Evolutionary conservation across 2,329 filamentous ascomycete species (phyloP), one percentile per base, ranked within the genome.

Genomic region (Myriosclerotinia duriaeana): DNA sequence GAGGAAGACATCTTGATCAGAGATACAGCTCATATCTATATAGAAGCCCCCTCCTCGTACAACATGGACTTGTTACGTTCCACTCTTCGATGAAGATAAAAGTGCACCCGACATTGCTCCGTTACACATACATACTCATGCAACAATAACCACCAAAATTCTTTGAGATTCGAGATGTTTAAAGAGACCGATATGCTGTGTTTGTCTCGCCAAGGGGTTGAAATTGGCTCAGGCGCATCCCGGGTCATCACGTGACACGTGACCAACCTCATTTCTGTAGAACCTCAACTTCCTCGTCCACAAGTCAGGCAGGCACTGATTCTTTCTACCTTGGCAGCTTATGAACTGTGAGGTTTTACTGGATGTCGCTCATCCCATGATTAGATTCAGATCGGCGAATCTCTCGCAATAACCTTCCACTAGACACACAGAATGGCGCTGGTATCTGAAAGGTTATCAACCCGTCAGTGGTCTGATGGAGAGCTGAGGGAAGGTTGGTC

Each of bases 401-500:
- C 7, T n/a, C 20, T 60, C 20, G 5, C 11, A 5, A 46, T n/a
- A 20, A 30, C 14, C 14, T 15, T 46, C 7, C 26, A 34, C 42
- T 34, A 48, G 50, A 42, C 48, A 63, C n/a, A 44, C n/a, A 36
- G n/a, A 44, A 54, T 22, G 26, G 42, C 30, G 17, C 12, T 34
- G 8, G 14, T 15, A 46, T 54, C 36, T 53, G 22, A 53, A 4
- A 3, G 26, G 15, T n/a, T 7, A 46, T 22, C 42, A 36, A 30
- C 44, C n/a, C 17, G 26, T 48, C 0, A 59, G n/a, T 74, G 68
- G 70, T 66, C 69, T 11, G 71, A 72, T 20, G 71, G 73, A 59
- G 70, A 71, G 53, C 46, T 76, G 36, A 72, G 64, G 63, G 56
- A 6, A 73, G 53, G 66, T 74, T 20, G 72, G 73, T 59, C 70